phyloP scores from a whole-genome alignment of 2,329 filamentous ascomycete genomes.

The Zymoseptoria tritici region DNA sequence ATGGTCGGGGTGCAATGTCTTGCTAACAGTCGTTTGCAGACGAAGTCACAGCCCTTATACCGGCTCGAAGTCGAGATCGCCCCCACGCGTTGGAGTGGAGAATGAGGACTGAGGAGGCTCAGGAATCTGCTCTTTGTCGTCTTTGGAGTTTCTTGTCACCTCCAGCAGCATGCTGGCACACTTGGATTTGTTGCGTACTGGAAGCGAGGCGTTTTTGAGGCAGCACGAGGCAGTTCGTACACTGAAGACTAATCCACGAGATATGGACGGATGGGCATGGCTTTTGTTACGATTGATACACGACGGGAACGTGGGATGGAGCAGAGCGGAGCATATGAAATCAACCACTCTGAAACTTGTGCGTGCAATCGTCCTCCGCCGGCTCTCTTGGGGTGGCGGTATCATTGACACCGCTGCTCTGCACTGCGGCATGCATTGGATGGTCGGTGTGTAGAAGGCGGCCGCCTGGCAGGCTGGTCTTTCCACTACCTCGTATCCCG shows the following conservation, averaged over 20 bases:
- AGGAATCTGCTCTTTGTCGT: background rate
- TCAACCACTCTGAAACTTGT: background rate
- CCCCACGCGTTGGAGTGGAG: conserved; percentile 24
- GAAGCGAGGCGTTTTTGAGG: background rate
- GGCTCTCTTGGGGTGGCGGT: background rate
- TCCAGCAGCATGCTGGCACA: no score
- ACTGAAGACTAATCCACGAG: background rate
- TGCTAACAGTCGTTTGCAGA: conserved; percentile 6
- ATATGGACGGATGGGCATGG: background rate
- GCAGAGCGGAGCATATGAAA: background rate
- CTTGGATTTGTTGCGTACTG: background rate
- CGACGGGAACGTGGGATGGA: background rate
- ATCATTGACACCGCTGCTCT: background rate
- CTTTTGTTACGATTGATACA: background rate
- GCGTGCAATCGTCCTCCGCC: background rate
- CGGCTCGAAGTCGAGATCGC: conserved; percentile 15
- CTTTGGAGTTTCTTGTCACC: background rate
- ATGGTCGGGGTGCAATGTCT: background rate
- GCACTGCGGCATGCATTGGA: background rate
- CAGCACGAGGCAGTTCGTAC: background rate
- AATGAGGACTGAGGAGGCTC: conserved; percentile 10
- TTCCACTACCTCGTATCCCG: background rate
- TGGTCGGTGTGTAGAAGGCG: background rate
- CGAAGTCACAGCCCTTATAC: conserved; percentile 18
- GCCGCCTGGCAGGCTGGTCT: no score